A percentile compares a stretch with the other conserved stretches of the same genome.
Evolutionary conservation across 1,139 yeast species (phyloP).

Genomic region (Candida sp.): DNA sequence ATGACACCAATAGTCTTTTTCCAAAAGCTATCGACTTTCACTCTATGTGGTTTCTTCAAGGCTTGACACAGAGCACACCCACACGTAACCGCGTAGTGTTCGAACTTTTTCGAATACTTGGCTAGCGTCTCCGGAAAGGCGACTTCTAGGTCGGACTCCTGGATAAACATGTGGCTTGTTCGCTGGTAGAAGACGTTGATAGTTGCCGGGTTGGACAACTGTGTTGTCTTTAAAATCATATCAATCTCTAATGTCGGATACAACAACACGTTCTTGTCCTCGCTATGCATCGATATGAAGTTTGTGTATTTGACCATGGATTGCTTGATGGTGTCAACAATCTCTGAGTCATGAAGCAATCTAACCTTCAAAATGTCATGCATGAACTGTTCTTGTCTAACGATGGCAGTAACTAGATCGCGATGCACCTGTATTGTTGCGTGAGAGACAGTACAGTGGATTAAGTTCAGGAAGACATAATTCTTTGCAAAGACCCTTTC

Average conservation of each 20-base stretch:
- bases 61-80: background rate
- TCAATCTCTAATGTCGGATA: conserved; percentile 1
- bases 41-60: background rate
- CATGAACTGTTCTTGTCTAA: conserved; percentile 4
- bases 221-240: background rate
- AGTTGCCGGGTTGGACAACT: background rate
- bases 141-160: background rate
- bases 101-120: background rate
- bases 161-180: background rate
- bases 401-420: conserved; percentile 2
- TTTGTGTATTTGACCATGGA: background rate
- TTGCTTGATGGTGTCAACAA: background rate
- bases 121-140: background rate
- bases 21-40: background rate
- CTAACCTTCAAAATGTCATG: background rate
- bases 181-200: background rate
- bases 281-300: background rate
- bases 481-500: background rate
- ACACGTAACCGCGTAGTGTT: background rate
- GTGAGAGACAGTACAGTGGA: conserved; percentile 1
- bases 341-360: background rate
- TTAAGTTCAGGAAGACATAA: conserved; percentile 1
- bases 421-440: background rate
- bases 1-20: background rate
- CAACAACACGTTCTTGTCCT: background rate